Evolutionary conservation across 139 green algal species (phyloP), one percentile per base, ranked within the genome.

Genomic region (Chlorella sp.): DNA sequence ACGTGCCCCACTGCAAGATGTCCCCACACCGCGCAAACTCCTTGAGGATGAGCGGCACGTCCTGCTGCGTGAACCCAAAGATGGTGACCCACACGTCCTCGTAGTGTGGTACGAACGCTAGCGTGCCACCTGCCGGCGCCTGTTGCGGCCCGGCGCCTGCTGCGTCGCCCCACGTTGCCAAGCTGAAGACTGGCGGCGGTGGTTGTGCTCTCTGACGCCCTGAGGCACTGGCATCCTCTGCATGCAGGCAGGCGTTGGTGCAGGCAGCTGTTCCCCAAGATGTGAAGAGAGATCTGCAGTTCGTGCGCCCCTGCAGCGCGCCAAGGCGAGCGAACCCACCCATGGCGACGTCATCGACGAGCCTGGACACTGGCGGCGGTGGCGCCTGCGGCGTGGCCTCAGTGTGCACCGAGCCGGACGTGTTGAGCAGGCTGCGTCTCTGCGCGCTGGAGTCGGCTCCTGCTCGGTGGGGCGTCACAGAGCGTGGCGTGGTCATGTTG

Each of bases 51-150:
- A 76, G 22, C 5, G 71, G 34, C 59, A 82, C 55, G 35, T 87
- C 81, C 20, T 70, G 42, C 27, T 73, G 77, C 2, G 30, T 27
- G 71, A 90, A 90, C 23, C 85, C 85, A 65, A 79, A 90, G 26
- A 88, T 74, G 0, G 85, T 90, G 1, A 90, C 86, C 81, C 86
- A 88, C 49, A 76, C 73, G 68, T 88, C 83, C 20, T 87, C 69
- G 22, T 75, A 77, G 29, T 78, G 62, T 20, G 61, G n/a, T 67
- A 55, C 42, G 17, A n/a, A n/a, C n/a, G n/a, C n/a, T n/a, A n/a
- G n/a, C n/a, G n/a, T n/a, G n/a, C n/a, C n/a, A n/a, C n/a, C n/a
- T n/a, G n/a, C n/a, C n/a, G n/a, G n/a, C n/a, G n/a, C n/a, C n/a
- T n/a, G n/a, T n/a, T n/a, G n/a, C n/a, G n/a, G n/a, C n/a, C n/a